Conservation (phyloP, 805 yeast species). For the Grigorovia jiainica region DNA sequence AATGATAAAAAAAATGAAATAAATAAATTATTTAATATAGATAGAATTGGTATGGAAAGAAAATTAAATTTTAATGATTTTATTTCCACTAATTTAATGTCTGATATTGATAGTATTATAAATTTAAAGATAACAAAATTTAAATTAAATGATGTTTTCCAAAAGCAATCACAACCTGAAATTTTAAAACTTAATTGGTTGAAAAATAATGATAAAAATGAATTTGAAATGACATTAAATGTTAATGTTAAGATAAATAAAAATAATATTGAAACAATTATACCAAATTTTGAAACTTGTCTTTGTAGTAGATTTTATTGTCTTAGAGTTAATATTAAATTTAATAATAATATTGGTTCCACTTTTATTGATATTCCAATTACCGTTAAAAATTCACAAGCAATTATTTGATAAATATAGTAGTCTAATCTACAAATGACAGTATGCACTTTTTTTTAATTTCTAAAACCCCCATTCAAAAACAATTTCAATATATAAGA, state of each 20-base stretch:
- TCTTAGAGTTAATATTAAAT: conserved; percentile 39
- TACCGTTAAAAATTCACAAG: conserved; percentile 28
- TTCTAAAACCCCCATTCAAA: too few species aligned
- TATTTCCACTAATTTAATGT: conserved; percentile 17
- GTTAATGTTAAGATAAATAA: conserved; percentile 36
- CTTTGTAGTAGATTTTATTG: conserved; percentile 50
- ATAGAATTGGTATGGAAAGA: conserved; percentile 11
- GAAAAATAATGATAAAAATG: background rate
- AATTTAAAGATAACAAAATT: conserved; percentile 15
- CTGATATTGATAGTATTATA: conserved; percentile 27
- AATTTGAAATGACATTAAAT: conserved; percentile 25
- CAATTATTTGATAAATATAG: too few species aligned
- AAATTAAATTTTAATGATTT: conserved; percentile 24
- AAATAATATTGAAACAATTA: conserved; percentile 39
- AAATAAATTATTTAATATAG: conserved; percentile 20
- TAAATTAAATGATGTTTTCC: conserved; percentile 21
- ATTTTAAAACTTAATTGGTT: conserved; percentile 4
- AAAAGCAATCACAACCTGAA: conserved; percentile 13
- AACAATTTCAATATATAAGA: too few species aligned
- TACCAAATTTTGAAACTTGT: conserved; percentile 59
- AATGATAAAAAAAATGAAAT: conserved; percentile 14
- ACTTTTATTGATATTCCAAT: conserved; percentile 31
- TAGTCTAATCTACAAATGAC: too few species aligned
- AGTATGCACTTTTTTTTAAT: too few species aligned
- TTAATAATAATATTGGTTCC: conserved; percentile 29